phyloP scores from a whole-genome alignment of 2,329 filamentous ascomycete genomes.

The Apiospora koreana region DNA sequence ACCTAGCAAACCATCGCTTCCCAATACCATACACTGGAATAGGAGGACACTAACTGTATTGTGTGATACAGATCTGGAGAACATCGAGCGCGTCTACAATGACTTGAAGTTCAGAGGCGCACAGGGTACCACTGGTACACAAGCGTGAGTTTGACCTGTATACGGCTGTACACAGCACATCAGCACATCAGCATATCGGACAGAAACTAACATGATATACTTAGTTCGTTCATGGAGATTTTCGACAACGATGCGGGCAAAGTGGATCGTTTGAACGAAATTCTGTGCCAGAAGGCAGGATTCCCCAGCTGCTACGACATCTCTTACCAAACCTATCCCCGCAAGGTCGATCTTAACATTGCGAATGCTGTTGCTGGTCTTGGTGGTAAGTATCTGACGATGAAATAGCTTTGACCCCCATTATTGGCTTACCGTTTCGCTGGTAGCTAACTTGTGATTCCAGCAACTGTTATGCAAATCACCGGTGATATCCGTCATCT shows the following conservation, averaged over 20 bases:
- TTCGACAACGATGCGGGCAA: conserved; percentile 51
- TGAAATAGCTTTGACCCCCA: not conserved
- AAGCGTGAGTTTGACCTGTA: conserved; percentile 49
- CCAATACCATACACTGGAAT: not conserved
- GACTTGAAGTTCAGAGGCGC: conserved; percentile 68
- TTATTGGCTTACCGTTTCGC: not conserved
- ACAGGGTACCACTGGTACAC: conserved; percentile 63
- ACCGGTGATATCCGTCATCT: conserved; percentile 60
- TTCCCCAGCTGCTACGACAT: conserved; percentile 49
- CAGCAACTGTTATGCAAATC: conserved; percentile 15
- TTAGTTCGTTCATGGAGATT: conserved; percentile 28
- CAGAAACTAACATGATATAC: conserved; percentile 6
- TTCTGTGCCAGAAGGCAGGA: conserved; percentile 56
- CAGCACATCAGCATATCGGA: conserved; percentile 18
- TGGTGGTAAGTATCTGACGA: conserved; percentile 2
- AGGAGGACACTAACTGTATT: not conserved
- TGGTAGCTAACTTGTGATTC: not conserved
- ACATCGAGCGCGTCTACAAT: conserved; percentile 68
- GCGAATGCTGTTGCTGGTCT: conserved; percentile 17
- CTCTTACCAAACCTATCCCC: conserved; percentile 17
- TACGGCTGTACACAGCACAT: conserved; percentile 34
- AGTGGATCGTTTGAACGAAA: conserved; percentile 55
- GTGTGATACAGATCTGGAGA: conserved; percentile 54
- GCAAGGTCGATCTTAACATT: conserved; percentile 17
- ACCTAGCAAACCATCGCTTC: not conserved